phyloP scores from a whole-genome alignment of 768 basidiomycete species.

The Tylopilus sp. region DNA sequence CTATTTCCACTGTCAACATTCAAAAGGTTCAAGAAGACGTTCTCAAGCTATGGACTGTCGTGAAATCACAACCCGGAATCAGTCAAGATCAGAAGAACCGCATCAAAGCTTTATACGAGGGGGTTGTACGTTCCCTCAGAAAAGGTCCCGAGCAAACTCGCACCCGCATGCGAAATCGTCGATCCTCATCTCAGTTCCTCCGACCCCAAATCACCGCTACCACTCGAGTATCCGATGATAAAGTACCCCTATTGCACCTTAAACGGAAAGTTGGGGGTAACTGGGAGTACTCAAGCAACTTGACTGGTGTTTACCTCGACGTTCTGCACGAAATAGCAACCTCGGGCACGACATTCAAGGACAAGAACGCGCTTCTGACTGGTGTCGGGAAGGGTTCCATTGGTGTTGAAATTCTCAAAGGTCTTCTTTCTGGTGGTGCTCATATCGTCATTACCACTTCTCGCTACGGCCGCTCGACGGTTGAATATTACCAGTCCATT shows the following conservation, averaged over 20 bases:
- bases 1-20: conserved; percentile 83
- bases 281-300: conserved; percentile 97
- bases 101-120: conserved; percentile 93
- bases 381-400: conserved; percentile 98
- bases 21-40: conserved; percentile 98
- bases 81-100: conserved; percentile 95
- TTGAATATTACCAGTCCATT: conserved; percentile 98
- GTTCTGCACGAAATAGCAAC: conserved; percentile 98
- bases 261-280: conserved; percentile 93
- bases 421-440: conserved; percentile 92
- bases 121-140: conserved; percentile 90
- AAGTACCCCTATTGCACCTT: conserved; percentile 90
- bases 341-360: conserved; percentile 96
- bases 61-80: conserved; percentile 96
- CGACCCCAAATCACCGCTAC: conserved; percentile 80
- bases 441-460: conserved; percentile 98
- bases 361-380: conserved; percentile 97
- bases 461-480: conserved; percentile 90
- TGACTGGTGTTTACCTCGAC: conserved; percentile 94
- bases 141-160: conserved; percentile 65
- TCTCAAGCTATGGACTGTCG: conserved; percentile 93
- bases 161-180: conserved; percentile 64
- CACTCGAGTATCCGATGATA: conserved; percentile 75
- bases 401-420: conserved; percentile 96
- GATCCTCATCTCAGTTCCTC: conserved; percentile 95